Base-by-base conservation (phyloP, 140 eudicot species). In the Senecio squalidus region DNA sequence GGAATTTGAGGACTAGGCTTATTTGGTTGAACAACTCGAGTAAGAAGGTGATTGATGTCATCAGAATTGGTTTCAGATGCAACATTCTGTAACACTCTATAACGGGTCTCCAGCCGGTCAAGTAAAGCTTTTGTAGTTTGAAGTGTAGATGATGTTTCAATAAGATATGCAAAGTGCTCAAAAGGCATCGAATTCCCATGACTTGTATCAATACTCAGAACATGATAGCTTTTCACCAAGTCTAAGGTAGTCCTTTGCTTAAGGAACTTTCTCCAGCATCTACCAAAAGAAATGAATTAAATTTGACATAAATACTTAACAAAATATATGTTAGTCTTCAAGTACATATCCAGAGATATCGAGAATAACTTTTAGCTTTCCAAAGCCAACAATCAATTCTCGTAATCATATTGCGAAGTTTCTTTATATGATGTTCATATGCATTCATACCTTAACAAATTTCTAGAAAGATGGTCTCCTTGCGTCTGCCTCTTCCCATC, bases 41-140 rank as follows among this genome's bases (percentile, higher is more conserved):
- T 93, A 58, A 93, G 99, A 31, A 93, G 95, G 76, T 88, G 95
- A 69, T 71, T 79, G 55, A 93, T 82, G 71, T 88, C 82, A 72
- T 74, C 76, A 60, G 72, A 50, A 60, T 27, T 46, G 16, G 71
- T 49, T n/a, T 69, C 45, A 13, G 72, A 58, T 73, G 55, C 56
- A 54, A 39, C 59, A 15, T 54, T 51, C 64, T 44, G 60, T 48
- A 74, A 76, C 45, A 79, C 51, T 64, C 57, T 78, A 58, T 63
- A 83, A 58, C 85, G 88, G 46, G 56, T 66, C 70, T 93, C 99
- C 15, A 93, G 71, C 9, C 96, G 95, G 58, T 93, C 95, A 28
- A 88, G 89, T 67, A 93, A 76, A 58, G 85, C 82, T 80, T 88
- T 88, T 9, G 91, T 55, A 28, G 79, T 58, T 58, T 50, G 77